A percentile compares a stretch with the other conserved stretches of the same genome.
Conservation (phyloP, 140 eudicot species). For the Oenanthe javanica region DNA sequence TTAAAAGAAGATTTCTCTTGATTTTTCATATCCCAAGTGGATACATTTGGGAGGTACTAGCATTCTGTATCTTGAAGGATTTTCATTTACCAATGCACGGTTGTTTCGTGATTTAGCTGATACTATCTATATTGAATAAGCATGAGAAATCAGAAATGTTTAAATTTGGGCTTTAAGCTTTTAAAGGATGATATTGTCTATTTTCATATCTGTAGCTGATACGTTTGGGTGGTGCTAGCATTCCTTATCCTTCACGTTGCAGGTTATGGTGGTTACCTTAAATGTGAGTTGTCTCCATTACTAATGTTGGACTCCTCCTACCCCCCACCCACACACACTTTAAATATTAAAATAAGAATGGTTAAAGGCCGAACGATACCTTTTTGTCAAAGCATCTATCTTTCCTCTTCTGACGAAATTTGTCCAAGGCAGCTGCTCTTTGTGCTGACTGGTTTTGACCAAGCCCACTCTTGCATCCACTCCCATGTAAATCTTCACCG, state of each 20-base stretch:
- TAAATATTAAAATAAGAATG: neutral
- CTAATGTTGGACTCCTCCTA: neutral
- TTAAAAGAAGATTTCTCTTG: too few species aligned
- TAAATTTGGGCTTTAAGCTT: neutral
- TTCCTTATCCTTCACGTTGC: neutral
- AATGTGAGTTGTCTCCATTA: neutral
- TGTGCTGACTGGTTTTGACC: constrained; percentile 43
- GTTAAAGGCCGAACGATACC: constrained; percentile 23
- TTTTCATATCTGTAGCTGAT: neutral
- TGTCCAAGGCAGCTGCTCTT: constrained; percentile 55
- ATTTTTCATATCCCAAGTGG: too few species aligned
- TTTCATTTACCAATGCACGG: neutral
- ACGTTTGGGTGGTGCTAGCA: neutral
- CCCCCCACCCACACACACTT: neutral
- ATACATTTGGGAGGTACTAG: too few species aligned
- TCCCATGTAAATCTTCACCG: constrained; percentile 30
- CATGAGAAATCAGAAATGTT: neutral
- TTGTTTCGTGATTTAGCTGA: neutral
- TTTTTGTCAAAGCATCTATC: constrained; percentile 69
- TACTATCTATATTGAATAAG: neutral
- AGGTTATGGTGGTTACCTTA: too few species aligned
- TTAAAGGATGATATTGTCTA: neutral
- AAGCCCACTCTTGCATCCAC: constrained; percentile 34
- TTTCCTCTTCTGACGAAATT: constrained; percentile 67
- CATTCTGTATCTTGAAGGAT: neutral